Percentiles rank a stretch among this genome's conserved stretches.
phyloP scores from a whole-genome alignment of 225 moss, liverwort and hornwort species.

The Polytrichum formosum region DNA sequence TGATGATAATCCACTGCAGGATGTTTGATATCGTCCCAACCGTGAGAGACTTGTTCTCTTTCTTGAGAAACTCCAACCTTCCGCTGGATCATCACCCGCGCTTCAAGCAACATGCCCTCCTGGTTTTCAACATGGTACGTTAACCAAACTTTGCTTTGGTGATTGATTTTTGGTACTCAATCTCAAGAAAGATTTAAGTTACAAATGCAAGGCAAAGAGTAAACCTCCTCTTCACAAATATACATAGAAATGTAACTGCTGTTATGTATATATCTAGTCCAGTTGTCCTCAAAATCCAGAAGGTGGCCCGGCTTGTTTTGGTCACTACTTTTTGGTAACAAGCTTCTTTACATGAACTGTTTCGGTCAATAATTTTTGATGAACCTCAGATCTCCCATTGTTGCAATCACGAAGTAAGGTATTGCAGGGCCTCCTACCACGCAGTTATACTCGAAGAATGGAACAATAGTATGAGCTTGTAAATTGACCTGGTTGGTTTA shows the following conservation, averaged over 20 bases:
- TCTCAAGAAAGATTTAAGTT: too few relatives aligned
- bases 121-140: constrained; percentile 10
- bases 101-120: constrained; percentile 7
- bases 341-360: too few relatives aligned
- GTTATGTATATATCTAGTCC: too few relatives aligned
- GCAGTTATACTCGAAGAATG: too few relatives aligned
- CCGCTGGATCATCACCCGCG: constrained; percentile 5
- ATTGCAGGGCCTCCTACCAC: neutral
- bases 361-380: neutral
- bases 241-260: too few relatives aligned
- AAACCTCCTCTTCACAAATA: too few relatives aligned
- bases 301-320: too few relatives aligned
- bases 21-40: constrained; percentile 10
- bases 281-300: too few relatives aligned
- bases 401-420: neutral
- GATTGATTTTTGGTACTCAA: too few relatives aligned
- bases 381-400: neutral
- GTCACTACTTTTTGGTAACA: too few relatives aligned
- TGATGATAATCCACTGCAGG: neutral
- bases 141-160: neutral
- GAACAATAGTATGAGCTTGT: too few relatives aligned
- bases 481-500: neutral
- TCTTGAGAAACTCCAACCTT: constrained; percentile 3
- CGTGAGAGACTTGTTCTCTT: constrained; percentile 7
- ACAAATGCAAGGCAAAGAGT: too few relatives aligned